Conservation (phyloP, 805 yeast species). For the Cyberlindnera japonica region DNA sequence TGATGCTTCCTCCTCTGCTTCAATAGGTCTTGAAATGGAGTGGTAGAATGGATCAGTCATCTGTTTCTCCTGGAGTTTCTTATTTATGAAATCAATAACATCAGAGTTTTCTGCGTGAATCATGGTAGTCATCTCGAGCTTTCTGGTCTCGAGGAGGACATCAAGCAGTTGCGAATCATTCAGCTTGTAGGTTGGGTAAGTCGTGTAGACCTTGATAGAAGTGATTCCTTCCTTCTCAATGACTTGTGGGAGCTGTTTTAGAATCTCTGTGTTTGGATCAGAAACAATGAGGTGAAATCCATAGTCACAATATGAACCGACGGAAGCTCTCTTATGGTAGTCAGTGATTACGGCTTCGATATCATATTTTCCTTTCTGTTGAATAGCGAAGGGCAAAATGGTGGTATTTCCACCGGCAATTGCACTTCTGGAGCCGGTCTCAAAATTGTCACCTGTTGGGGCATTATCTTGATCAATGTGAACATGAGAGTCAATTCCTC, state of each 20-base stretch:
- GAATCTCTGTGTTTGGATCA: constrained; percentile 31
- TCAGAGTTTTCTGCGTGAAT: constrained; percentile 52
- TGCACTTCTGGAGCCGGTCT: constrained; percentile 42
- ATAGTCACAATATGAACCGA: constrained; percentile 41
- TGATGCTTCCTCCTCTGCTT: constrained; percentile 48
- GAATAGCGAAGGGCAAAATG: constrained; percentile 45
- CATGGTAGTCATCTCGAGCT: constrained; percentile 43
- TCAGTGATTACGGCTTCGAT: constrained; percentile 30
- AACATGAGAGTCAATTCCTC: constrained; percentile 50
- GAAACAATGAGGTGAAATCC: constrained; percentile 45
- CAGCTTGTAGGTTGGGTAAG: constrained; percentile 41
- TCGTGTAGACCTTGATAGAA: constrained; percentile 36
- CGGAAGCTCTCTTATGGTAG: constrained; percentile 30
- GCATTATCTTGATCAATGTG: constrained; percentile 42
- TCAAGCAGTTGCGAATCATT: constrained; percentile 39
- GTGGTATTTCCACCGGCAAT: constrained; percentile 51
- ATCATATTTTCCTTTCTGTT: constrained; percentile 31
- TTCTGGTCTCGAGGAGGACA: constrained; percentile 37
- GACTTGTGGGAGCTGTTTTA: constrained; percentile 33
- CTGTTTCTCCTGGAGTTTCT: constrained; percentile 36
- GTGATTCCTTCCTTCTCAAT: constrained; percentile 27
- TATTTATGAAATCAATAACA: constrained; percentile 38
- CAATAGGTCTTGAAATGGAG: constrained; percentile 41
- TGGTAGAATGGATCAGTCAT: constrained; percentile 43
- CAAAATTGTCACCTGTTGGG: constrained; percentile 42